These are phyloP conservation scores for Sporothrix brunneoviolacea DNA, from an alignment of 2,329 filamentous ascomycete species.

Conservation along the genomic window DNA sequence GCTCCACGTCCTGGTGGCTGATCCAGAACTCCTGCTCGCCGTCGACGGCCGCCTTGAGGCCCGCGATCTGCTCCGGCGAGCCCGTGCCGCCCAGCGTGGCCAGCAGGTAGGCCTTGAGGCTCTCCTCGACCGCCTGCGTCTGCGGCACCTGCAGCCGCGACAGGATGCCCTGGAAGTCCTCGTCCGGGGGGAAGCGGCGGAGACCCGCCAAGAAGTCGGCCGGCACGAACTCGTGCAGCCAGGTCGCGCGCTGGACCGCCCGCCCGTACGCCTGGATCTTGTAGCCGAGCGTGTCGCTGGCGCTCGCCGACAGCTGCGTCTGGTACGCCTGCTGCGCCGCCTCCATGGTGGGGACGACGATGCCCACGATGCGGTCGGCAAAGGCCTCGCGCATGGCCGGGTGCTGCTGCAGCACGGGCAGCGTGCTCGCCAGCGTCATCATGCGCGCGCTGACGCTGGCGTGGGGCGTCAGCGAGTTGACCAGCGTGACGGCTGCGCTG, in stretches of 20 bases:
- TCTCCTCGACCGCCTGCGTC: neutral
- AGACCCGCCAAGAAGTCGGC: slow-evolving; percentile 14
- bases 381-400: slow-evolving; percentile 12
- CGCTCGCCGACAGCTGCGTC: slow-evolving; percentile 6
- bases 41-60: slow-evolving; percentile 14
- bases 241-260: slow-evolving; percentile 14
- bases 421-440: slow-evolving; percentile 14
- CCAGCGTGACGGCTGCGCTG: slow-evolving; percentile 12
- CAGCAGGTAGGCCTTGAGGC: slow-evolving; percentile 15
- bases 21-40: slow-evolving; percentile 17
- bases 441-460: slow-evolving; percentile 16
- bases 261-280: slow-evolving; percentile 17
- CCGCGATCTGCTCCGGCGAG: slow-evolving; percentile 1
- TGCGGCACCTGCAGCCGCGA: slow-evolving; percentile 12
- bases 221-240: slow-evolving; percentile 15
- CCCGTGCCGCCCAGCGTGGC: slow-evolving; percentile 16
- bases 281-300: slow-evolving; percentile 16
- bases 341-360: slow-evolving; percentile 14
- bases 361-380: slow-evolving; percentile 9
- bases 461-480: slow-evolving; percentile 1
- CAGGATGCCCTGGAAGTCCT: slow-evolving; percentile 17
- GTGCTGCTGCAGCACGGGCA: slow-evolving; percentile 12
- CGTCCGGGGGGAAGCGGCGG: slow-evolving; percentile 15
- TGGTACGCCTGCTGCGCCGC: slow-evolving; percentile 16
- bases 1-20: slow-evolving; percentile 15